Evolutionary conservation across 306 rosid genomes (phyloP).

Genomic region (Gleditsia sinensis): DNA sequence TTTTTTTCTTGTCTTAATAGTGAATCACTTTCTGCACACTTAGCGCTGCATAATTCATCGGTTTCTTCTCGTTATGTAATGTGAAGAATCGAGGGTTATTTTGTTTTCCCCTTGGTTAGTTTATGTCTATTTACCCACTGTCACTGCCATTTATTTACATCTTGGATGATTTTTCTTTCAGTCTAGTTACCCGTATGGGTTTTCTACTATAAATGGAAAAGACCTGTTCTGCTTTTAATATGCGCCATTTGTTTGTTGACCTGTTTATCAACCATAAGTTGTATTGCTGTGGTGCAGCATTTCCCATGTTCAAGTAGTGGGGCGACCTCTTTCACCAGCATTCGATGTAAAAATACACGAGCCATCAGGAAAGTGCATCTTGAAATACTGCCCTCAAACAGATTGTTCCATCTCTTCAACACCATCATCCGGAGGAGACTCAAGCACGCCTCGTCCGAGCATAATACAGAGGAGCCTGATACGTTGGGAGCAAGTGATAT

Average conservation of each 20-base stretch:
- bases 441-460: slow-evolving; percentile 29
- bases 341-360: slow-evolving; percentile 39
- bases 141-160: background rate
- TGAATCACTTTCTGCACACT: background rate
- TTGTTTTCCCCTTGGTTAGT: background rate
- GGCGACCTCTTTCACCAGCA: slow-evolving; percentile 38
- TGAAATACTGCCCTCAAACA: slow-evolving; percentile 37
- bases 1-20: background rate
- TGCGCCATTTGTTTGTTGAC: background rate
- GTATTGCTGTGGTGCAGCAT: slow-evolving; percentile 47
- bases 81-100: background rate
- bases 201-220: too few species aligned
- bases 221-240: too few species aligned
- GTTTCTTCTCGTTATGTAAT: background rate
- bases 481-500: too few species aligned
- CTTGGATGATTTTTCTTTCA: background rate
- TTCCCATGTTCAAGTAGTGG: slow-evolving; percentile 55
- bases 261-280: slow-evolving; percentile 10
- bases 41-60: background rate
- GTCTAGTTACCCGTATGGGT: background rate
- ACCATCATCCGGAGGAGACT: slow-evolving; percentile 4
- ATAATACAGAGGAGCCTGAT: slow-evolving; percentile 9
- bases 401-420: background rate
- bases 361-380: slow-evolving; percentile 40
- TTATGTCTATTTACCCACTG: background rate